These are phyloP conservation scores for Trichophyton verrucosum DNA, from an alignment of 2,329 filamentous ascomycete species.

Conservation along the genomic window DNA sequence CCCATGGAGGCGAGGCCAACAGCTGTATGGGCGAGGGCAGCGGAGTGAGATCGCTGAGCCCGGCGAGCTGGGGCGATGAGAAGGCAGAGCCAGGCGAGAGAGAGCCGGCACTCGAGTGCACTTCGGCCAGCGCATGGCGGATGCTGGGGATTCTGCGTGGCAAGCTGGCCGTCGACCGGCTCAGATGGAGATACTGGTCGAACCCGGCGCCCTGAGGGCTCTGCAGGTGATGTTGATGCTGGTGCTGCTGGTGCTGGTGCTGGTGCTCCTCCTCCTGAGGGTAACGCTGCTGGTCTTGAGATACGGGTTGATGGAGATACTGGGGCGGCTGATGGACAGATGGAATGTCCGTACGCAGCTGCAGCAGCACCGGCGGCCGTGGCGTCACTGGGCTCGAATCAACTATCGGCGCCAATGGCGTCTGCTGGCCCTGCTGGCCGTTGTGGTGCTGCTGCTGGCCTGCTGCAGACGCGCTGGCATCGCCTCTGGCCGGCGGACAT, in stretches of 20 bases:
- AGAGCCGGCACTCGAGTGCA: constrained; percentile 32
- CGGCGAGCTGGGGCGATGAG: constrained; percentile 61
- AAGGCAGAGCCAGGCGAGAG: constrained; percentile 52
- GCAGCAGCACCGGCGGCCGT: constrained; percentile 10
- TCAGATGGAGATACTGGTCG: constrained; percentile 30
- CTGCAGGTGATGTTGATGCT: not conserved
- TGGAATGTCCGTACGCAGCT: constrained; percentile 10
- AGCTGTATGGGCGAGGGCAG: constrained; percentile 59
- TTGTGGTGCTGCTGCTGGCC: no score
- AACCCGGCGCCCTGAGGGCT: not conserved
- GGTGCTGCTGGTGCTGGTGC: not conserved
- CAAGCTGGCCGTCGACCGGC: constrained; percentile 32
- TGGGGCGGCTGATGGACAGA: not conserved
- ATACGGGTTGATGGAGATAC: not conserved
- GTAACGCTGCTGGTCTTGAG: not conserved
- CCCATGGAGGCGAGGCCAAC: constrained; percentile 27
- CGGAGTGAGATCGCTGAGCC: constrained; percentile 67
- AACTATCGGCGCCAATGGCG: not conserved
- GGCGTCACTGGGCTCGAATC: constrained; percentile 4
- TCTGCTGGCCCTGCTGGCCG: not conserved
- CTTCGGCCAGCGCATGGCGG: constrained; percentile 25
- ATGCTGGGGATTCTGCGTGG: constrained; percentile 35
- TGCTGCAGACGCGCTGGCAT: not conserved
- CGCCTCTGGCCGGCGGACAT: not conserved
- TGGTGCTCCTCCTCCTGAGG: not conserved